Evolutionary conservation across 306 rosid genomes (phyloP).

Genomic region (Corylus heterophylla): DNA sequence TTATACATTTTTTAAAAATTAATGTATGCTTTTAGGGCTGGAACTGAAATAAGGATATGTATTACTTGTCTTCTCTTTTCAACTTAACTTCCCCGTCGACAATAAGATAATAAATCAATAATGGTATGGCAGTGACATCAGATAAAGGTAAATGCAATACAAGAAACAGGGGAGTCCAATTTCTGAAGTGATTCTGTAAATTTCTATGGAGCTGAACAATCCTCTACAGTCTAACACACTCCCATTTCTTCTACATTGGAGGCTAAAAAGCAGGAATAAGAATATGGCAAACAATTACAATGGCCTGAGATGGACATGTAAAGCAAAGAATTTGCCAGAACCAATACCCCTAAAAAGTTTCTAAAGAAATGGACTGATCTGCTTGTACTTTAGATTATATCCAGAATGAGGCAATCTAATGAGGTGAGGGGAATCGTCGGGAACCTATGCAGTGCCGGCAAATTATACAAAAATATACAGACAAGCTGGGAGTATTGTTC

Average conservation of each 20-base stretch:
- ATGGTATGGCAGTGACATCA: no score
- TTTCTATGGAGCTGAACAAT: conserved; percentile 24
- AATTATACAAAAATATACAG: conserved; percentile 62
- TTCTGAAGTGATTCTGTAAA: conserved; percentile 20
- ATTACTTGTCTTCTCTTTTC: no score
- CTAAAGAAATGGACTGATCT: conserved; percentile 37
- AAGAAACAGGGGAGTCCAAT: background rate
- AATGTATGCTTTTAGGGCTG: no score
- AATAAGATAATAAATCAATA: no score
- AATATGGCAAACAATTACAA: conserved; percentile 28
- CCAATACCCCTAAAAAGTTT: conserved; percentile 30
- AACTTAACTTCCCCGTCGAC: no score
- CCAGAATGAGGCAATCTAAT: conserved; percentile 33
- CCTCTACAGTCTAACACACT: conserved; percentile 30
- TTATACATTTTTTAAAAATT: no score
- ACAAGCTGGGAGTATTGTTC: conserved; percentile 32
- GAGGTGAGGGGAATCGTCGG: conserved; percentile 26
- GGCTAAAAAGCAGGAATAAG: conserved; percentile 15
- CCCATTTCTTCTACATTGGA: conserved; percentile 28
- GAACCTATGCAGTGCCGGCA: conserved; percentile 31
- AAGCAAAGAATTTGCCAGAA: conserved; percentile 45
- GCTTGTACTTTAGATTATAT: conserved; percentile 42
- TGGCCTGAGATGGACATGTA: conserved; percentile 28
- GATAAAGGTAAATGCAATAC: background rate
- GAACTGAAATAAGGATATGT: no score